phyloP scores from a whole-genome alignment of 2,329 filamentous ascomycete genomes.

The Penicillium polonicum region DNA sequence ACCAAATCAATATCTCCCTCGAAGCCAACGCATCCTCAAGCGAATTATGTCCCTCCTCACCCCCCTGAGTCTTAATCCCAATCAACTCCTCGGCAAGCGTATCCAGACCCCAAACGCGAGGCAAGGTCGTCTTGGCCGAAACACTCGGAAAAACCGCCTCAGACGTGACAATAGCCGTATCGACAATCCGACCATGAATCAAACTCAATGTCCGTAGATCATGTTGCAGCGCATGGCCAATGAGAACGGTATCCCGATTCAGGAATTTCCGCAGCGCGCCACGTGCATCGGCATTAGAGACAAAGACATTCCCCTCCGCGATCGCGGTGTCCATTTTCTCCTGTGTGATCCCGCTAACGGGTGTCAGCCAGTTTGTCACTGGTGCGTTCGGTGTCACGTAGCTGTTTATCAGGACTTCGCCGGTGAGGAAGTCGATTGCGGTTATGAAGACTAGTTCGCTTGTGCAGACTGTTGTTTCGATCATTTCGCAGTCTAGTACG shows the following conservation, averaged over 20 bases:
- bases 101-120: neutral
- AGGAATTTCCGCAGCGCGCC: neutral
- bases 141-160: neutral
- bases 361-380: neutral
- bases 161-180: neutral
- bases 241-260: neutral
- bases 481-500: neutral
- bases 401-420: neutral
- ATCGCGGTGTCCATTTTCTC: neutral
- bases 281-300: neutral
- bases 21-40: neutral
- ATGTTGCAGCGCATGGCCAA: neutral
- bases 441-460: neutral
- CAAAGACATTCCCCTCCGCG: neutral
- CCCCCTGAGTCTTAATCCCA: neutral
- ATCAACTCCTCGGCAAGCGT: neutral
- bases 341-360: neutral
- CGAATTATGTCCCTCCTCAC: neutral
- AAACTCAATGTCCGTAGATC: neutral
- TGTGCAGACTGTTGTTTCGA: neutral
- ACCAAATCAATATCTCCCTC: neutral
- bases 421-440: neutral
- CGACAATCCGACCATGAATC: neutral
- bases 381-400: neutral
- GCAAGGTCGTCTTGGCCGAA: neutral